Percentiles rank a stretch among this genome's conserved stretches.
Conservation (phyloP, 1,284 basidiomycete species). For the Cryptococcus sp. region DNA sequence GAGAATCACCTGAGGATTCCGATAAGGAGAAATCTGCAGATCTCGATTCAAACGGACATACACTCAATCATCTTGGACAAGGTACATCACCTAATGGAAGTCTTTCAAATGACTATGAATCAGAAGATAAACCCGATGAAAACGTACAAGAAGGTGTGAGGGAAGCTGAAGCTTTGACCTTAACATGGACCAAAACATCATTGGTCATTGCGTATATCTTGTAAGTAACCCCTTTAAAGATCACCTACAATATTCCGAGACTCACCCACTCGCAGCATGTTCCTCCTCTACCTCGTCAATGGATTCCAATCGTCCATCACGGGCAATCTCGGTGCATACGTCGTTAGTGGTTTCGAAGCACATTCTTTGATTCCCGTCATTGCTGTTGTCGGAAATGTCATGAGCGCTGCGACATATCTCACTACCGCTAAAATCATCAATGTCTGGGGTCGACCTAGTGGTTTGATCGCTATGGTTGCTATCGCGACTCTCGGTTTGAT, state of each 20-base stretch:
- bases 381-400: slow-evolving; percentile 31
- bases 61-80: too few relatives aligned
- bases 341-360: slow-evolving; percentile 27
- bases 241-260: background rate
- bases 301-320: slow-evolving; percentile 40
- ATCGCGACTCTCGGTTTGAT: slow-evolving; percentile 37
- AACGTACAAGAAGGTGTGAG: slow-evolving; percentile 29
- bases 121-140: background rate
- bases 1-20: too few relatives aligned
- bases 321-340: slow-evolving; percentile 28
- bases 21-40: too few relatives aligned
- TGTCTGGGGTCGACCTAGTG: slow-evolving; percentile 31
- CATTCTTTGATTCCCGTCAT: slow-evolving; percentile 41
- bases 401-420: slow-evolving; percentile 35
- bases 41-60: background rate
- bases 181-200: slow-evolving; percentile 27
- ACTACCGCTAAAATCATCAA: slow-evolving; percentile 35
- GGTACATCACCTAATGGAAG: too few relatives aligned
- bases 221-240: slow-evolving; percentile 15
- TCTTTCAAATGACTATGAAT: too few relatives aligned
- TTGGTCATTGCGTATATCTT: slow-evolving; percentile 26
- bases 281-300: slow-evolving; percentile 33
- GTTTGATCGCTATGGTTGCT: slow-evolving; percentile 21
- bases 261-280: slow-evolving; percentile 25
- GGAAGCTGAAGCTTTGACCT: slow-evolving; percentile 31